Evolutionary conservation across 2,329 filamentous ascomycete genomes (phyloP), one percentile per base, ranked within the genome.

Genomic region (Sporothrix curviconia): DNA sequence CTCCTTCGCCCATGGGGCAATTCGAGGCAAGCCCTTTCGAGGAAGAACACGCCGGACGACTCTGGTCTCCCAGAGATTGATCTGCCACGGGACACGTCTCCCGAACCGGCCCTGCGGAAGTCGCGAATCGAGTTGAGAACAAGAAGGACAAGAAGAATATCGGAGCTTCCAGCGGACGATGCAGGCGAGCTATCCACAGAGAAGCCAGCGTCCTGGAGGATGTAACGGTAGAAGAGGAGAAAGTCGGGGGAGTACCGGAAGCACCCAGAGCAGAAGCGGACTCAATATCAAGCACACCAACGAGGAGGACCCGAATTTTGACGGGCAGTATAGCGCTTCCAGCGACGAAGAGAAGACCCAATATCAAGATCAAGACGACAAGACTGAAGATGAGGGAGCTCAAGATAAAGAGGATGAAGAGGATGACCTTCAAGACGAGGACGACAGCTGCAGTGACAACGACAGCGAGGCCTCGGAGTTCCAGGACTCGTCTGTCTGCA

Each of bases 201-300:
- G 59, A 60, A n/a, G 59, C 49, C 4, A 40, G 55, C 4, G 56
- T 61, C 2, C n/a, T 61, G n/a, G 56, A 63, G 22, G 55, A 61
- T 8, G 44, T 62, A 1, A 15, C 39, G 1, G 22, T 47, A 2
- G 39, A 54, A 7, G 40, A 28, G 11, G 30, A 39, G n/a, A 25
- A 12, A 14, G n/a, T n/a, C n/a, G n/a, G n/a, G n/a, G n/a, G n/a
- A n/a, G n/a, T n/a, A n/a, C n/a, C n/a, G n/a, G n/a, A n/a, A n/a
- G n/a, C n/a, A n/a, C n/a, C n/a, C n/a, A n/a, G n/a, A n/a, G n/a
- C n/a, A n/a, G n/a, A n/a, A n/a, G n/a, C n/a, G n/a, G n/a, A n/a
- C n/a, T n/a, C n/a, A n/a, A n/a, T n/a, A n/a, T n/a, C n/a, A n/a
- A n/a, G n/a, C n/a, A n/a, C n/a, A n/a, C n/a, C n/a, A n/a, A n/a